Base-by-base conservation (phyloP, 2,329 filamentous ascomycete species). In the Tolypocladium pustulatum region DNA sequence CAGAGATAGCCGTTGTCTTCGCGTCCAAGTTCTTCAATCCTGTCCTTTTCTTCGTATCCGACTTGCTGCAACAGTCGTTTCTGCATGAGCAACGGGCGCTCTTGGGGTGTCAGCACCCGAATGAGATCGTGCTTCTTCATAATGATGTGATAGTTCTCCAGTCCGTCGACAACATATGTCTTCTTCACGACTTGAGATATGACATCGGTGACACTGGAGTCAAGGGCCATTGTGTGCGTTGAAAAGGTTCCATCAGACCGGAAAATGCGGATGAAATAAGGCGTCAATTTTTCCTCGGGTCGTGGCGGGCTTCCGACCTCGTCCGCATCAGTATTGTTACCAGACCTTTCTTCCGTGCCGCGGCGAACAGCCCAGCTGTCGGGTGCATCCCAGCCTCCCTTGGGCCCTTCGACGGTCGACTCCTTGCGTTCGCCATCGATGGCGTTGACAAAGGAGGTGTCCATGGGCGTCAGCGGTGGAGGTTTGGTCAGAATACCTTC, bases 1-100 rank as follows among this genome's bases (percentile, higher is more conserved):
- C 92, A 96, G 15, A 99, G 81, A 66, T 97, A 99, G 70, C 92
- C 95, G 72, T 97, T 96, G 76, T 99, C 94, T 72, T 99, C 94
- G 59, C 94, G 86, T 34, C 94, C 94, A 57, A 99, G 84, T 62
- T 97, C 94, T 70, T 97, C 93, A 53, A 99, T 85, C 43, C 85
- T 86, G 72, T 99, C 94, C 58, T 84, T 84, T 37, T 91, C 86
- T 59, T 90, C 87, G 68, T 97, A 99, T 12, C 94, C 94, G 57
- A 93, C 89, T 73, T 97, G 91, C 72, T 96, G 88, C 22, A 99
- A 77, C 22, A 99, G 80, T 54, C 87, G 83, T 74, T 97, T 97
- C 71, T 99, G 94, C 68, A 99, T 91, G 30, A 94, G 80, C 40
- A 97, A 80, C 1, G 94, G 94, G 52, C 90, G 83, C 73, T 99